Evolutionary conservation across 257 asterid species (phyloP), one percentile per base, ranked within the genome.

Genomic region (Schizonepeta tenuifolia): DNA sequence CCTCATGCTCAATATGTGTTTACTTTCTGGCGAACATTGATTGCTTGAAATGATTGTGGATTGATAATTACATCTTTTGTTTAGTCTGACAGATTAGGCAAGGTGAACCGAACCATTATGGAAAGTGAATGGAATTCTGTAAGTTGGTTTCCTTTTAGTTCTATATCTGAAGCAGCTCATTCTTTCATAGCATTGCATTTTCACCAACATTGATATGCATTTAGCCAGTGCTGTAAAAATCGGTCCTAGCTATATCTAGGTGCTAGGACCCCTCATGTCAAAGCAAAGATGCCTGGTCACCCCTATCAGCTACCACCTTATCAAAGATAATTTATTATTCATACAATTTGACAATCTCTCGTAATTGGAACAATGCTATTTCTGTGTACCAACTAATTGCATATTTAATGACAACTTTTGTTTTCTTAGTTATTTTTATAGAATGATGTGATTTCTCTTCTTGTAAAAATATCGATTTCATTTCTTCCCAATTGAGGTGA

Each of bases 91-190:
- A 72, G 69, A 50, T 73, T 61, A 31, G 67, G 33, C 62, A 31
- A 68, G 64, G 71, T 26, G 55, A 65, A 33, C 41, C 43, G 54
- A 53, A 12, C n/a, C 49, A 44, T 53, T 43, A 69, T 73, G 79
- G 79, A 73, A 68, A 62, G 69, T 54, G 79, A 73, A 31, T 73
- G 47, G 75, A 72, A 33, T 72, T 38, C 10, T 69, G 82, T 78
- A 78, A 73, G 43, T 50, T 57, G 51, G 28, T 43, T 54, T 35
- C 21, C 67, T 12, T 36, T 13, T 51, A 14, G 50, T 50, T 60
- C 18, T 24, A 26, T 43, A 15, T 47, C 21, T 57, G 49, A 15
- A 50, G 26, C 71, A 50, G 44, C 59, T 62, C 43, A 38, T 38
- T 2, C 11, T 2, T 38, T 38, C 43, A 18, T 2, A 18, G 21